These are phyloP conservation scores for Cornus florida DNA, from an alignment of 148 eudicot species.

Conservation along the genomic window DNA sequence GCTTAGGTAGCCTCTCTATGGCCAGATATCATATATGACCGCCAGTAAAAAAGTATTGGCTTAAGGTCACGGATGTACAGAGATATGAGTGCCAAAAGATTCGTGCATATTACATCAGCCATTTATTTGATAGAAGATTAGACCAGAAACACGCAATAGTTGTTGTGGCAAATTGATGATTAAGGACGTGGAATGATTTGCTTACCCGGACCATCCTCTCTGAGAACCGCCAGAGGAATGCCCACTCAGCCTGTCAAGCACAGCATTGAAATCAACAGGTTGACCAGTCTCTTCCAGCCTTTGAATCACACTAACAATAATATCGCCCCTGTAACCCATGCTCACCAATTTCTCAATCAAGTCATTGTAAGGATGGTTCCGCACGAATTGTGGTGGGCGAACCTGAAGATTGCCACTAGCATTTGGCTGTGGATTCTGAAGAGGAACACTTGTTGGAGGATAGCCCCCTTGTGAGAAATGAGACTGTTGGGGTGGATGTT, in stretches of 20 bases:
- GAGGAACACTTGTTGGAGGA: slow-evolving; percentile 48
- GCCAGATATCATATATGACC: not conserved
- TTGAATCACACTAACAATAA: slow-evolving; percentile 74
- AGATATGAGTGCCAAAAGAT: slow-evolving; percentile 34
- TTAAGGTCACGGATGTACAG: slow-evolving; percentile 37
- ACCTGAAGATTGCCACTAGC: slow-evolving; percentile 39
- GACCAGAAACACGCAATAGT: slow-evolving; percentile 28
- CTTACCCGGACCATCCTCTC: slow-evolving; percentile 70
- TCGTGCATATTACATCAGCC: slow-evolving; percentile 31
- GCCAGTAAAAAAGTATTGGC: not conserved
- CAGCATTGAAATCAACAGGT: slow-evolving; percentile 81
- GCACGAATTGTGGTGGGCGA: slow-evolving; percentile 60
- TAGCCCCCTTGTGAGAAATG: slow-evolving; percentile 62
- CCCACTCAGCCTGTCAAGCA: slow-evolving; percentile 88
- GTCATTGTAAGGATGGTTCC: slow-evolving; percentile 83
- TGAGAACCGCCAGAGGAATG: slow-evolving; percentile 79
- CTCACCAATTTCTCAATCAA: slow-evolving; percentile 83
- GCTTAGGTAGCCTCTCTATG: not conserved
- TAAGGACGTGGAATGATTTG: not conserved
- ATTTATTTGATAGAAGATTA: slow-evolving; percentile 40
- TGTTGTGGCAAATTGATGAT: slow-evolving; percentile 3
- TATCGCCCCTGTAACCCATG: slow-evolving; percentile 97
- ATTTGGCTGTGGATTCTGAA: slow-evolving; percentile 49
- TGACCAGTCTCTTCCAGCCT: slow-evolving; percentile 93
- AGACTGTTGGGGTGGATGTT: slow-evolving; percentile 50